These are phyloP conservation scores for Zoysia pacifica DNA, from an alignment of 176 grass and related monocot genomes.

Conservation along the genomic window DNA sequence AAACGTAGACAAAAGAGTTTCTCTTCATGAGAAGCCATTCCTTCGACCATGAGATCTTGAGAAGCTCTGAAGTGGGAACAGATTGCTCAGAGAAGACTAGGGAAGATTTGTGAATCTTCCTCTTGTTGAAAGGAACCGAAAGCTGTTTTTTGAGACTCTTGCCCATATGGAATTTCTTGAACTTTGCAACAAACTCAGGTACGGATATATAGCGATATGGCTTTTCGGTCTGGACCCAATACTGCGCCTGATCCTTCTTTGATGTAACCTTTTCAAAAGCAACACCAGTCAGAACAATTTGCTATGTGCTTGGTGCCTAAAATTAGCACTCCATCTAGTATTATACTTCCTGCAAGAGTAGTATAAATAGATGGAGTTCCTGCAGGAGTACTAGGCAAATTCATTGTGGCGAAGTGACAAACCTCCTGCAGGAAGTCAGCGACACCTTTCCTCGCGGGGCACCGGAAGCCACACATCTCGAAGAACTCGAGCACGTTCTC, in stretches of 20 bases:
- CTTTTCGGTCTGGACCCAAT: constrained; percentile 51
- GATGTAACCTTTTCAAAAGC: constrained; percentile 61
- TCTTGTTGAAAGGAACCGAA: constrained; percentile 72
- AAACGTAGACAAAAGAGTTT: constrained; percentile 89
- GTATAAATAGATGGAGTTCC: too few relatives aligned
- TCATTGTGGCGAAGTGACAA: neutral
- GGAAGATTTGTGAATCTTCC: constrained; percentile 71
- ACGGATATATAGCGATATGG: constrained; percentile 70
- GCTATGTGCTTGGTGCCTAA: neutral
- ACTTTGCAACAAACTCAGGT: constrained; percentile 59
- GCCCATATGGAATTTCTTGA: constrained; percentile 71
- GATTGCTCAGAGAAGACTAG: constrained; percentile 70
- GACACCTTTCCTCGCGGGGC: constrained; percentile 83
- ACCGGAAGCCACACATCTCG: constrained; percentile 78
- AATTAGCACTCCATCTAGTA: neutral
- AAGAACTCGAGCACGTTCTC: constrained; percentile 87
- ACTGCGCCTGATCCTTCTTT: constrained; percentile 72
- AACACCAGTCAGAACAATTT: neutral
- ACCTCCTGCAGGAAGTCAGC: constrained; percentile 98
- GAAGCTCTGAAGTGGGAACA: constrained; percentile 68
- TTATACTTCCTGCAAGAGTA: too few relatives aligned
- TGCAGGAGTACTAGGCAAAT: neutral
- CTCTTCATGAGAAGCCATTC: constrained; percentile 96
- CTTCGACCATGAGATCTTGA: constrained; percentile 75
- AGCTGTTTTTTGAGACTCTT: constrained; percentile 65